These are phyloP conservation scores for Bjerkandera adusta DNA, from an alignment of 1,284 basidiomycete genomes.

Conservation along the genomic window DNA sequence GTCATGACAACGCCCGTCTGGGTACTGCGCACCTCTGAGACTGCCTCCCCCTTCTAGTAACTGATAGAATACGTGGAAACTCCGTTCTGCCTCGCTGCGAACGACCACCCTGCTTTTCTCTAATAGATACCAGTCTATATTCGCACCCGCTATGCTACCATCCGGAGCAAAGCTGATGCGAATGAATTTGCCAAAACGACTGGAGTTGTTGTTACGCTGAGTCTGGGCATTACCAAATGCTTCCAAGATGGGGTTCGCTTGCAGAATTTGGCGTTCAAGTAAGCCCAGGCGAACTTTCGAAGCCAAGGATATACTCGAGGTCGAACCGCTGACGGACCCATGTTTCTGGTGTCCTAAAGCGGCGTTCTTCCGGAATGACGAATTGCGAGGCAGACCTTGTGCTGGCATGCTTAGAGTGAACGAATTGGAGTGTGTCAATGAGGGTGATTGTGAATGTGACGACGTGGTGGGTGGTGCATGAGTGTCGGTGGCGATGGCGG, in stretches of 20 bases:
- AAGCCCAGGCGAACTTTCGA: conserved; percentile 78
- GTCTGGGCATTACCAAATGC: conserved; percentile 99
- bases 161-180: conserved; percentile 93
- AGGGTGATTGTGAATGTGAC: conserved; percentile 60
- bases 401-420: conserved; percentile 50
- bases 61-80: conserved; percentile 98
- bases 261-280: conserved; percentile 94
- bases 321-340: conserved; percentile 40
- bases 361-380: conserved; percentile 38
- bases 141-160: conserved; percentile 96
- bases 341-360: conserved; percentile 34
- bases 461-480: conserved; percentile 50
- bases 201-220: conserved; percentile 98
- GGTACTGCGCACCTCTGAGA: conserved; percentile 54
- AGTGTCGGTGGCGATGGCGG: conserved; percentile 89
- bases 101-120: conserved; percentile 96
- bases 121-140: conserved; percentile 98
- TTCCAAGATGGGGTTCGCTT: conserved; percentile 97
- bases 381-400: conserved; percentile 57
- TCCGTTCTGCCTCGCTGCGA: conserved; percentile 86
- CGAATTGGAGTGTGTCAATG: conserved; percentile 41
- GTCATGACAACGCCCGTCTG: not conserved
- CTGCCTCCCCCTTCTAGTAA: conserved; percentile 64
- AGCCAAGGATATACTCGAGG: conserved; percentile 45
- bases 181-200: conserved; percentile 98